Percentiles rank a stretch among this genome's conserved stretches.
Evolutionary conservation across 257 asterid species (phyloP).

Genomic region (Salvia miltiorrhiza): DNA sequence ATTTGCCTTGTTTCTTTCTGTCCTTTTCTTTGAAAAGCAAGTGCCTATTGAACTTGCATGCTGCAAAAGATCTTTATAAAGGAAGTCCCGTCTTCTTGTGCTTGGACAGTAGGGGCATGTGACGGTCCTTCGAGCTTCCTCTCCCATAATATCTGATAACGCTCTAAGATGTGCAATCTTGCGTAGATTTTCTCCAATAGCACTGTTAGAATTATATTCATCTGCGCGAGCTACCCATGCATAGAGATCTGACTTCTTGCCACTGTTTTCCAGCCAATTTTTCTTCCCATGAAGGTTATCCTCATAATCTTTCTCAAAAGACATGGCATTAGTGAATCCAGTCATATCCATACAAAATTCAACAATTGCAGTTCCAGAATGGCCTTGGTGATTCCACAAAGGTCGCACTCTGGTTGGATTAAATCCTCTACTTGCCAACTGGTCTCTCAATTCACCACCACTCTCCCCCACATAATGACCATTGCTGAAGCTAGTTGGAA

Average conservation of each 20-base stretch:
- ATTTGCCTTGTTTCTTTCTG: slow-evolving; percentile 55
- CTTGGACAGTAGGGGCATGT: slow-evolving; percentile 68
- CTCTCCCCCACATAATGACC: slow-evolving; percentile 62
- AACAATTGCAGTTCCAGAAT: slow-evolving; percentile 71
- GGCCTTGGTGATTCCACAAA: slow-evolving; percentile 67
- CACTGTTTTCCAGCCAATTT: slow-evolving; percentile 46
- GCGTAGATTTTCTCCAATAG: slow-evolving; percentile 73
- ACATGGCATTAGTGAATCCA: slow-evolving; percentile 54
- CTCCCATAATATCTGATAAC: slow-evolving; percentile 59
- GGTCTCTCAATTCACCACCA: slow-evolving; percentile 57
- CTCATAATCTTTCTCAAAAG: slow-evolving; percentile 37
- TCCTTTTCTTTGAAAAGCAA: slow-evolving; percentile 54
- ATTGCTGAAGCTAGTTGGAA: slow-evolving; percentile 46
- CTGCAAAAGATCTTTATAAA: slow-evolving; percentile 57
- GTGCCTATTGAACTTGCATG: slow-evolving; percentile 67
- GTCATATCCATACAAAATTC: slow-evolving; percentile 62
- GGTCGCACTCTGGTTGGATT: slow-evolving; percentile 72
- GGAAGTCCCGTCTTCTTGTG: slow-evolving; percentile 53
- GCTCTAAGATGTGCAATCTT: slow-evolving; percentile 67
- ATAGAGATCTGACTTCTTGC: slow-evolving; percentile 36
- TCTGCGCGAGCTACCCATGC: slow-evolving; percentile 89
- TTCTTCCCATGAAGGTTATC: slow-evolving; percentile 56
- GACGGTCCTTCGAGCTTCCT: slow-evolving; percentile 56
- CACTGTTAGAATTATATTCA: slow-evolving; percentile 49
- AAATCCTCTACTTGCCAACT: slow-evolving; percentile 46